phyloP scores from a whole-genome alignment of 2,329 filamentous ascomycete genomes.

The Beauveria brongniartii region DNA sequence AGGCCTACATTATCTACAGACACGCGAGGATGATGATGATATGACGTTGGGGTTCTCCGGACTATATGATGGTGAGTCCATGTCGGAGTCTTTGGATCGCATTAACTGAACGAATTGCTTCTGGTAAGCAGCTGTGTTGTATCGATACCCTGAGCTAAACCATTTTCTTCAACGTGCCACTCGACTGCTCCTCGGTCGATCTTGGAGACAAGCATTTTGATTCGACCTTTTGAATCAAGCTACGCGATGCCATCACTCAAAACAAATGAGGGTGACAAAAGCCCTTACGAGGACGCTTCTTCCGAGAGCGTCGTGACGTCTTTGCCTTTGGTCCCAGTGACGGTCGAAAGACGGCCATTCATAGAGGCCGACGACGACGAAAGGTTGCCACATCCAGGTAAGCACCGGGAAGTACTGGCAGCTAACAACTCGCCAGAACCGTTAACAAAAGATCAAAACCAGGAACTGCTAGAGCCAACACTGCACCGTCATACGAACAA shows the following conservation, averaged over 20 bases:
- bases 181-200: too few relatives aligned
- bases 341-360: conserved; percentile 21
- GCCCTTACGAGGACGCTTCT: not conserved
- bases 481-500: conserved; percentile 25
- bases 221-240: not conserved
- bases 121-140: too few relatives aligned
- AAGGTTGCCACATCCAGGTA: conserved; percentile 18
- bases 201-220: too few relatives aligned
- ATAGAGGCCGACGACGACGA: conserved; percentile 21
- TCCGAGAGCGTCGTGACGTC: not conserved
- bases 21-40: too few relatives aligned
- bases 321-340: conserved; percentile 17
- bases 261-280: not conserved
- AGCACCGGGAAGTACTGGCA: too few relatives aligned
- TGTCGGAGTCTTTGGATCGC: too few relatives aligned
- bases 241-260: not conserved
- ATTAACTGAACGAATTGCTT: too few relatives aligned
- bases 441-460: conserved; percentile 9
- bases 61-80: too few relatives aligned
- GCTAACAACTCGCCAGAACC: not conserved
- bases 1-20: too few relatives aligned
- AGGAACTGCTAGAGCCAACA: conserved; percentile 28
- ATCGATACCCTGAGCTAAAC: too few relatives aligned
- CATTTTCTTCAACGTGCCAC: too few relatives aligned
- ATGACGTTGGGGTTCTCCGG: too few relatives aligned